Evolutionary conservation across 805 yeast genomes (phyloP).

Genomic region (Torulaspora delbrueckii): DNA sequence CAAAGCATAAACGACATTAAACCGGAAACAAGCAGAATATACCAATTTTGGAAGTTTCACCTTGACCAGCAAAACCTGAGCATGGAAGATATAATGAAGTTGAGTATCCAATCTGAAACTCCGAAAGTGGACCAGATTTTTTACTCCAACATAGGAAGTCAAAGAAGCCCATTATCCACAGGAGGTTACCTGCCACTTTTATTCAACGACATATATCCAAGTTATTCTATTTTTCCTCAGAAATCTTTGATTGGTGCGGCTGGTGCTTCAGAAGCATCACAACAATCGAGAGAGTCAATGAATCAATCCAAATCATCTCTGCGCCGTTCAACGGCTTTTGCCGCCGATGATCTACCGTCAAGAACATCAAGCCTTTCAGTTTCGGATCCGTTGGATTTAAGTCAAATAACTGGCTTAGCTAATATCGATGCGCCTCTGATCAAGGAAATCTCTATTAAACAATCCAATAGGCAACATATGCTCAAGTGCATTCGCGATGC

Average conservation of each 20-base stretch:
- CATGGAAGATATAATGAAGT: conserved; percentile 52
- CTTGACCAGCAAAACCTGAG: conserved; percentile 39
- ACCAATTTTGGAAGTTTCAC: conserved; percentile 31
- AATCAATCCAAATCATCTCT: conserved; percentile 26
- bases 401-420: conserved; percentile 42
- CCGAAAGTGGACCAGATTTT: conserved; percentile 34
- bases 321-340: conserved; percentile 15
- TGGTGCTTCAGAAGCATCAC: conserved; percentile 33
- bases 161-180: conserved; percentile 51
- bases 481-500: conserved; percentile 57
- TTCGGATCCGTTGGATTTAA: background rate
- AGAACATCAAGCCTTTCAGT: background rate
- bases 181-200: conserved; percentile 64
- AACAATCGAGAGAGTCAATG: conserved; percentile 1
- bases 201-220: conserved; percentile 53
- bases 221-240: conserved; percentile 53
- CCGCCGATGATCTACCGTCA: conserved; percentile 13
- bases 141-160: conserved; percentile 38
- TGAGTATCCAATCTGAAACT: conserved; percentile 63
- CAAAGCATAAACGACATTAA: conserved; percentile 38
- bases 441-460: conserved; percentile 24
- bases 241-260: conserved; percentile 51
- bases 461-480: conserved; percentile 43
- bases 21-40: conserved; percentile 24
- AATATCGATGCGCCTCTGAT: conserved; percentile 40